A percentile compares a stretch with the other conserved stretches of the same genome.
phyloP scores from a whole-genome alignment of 805 yeast species.

The Lipomyces anomalus region DNA sequence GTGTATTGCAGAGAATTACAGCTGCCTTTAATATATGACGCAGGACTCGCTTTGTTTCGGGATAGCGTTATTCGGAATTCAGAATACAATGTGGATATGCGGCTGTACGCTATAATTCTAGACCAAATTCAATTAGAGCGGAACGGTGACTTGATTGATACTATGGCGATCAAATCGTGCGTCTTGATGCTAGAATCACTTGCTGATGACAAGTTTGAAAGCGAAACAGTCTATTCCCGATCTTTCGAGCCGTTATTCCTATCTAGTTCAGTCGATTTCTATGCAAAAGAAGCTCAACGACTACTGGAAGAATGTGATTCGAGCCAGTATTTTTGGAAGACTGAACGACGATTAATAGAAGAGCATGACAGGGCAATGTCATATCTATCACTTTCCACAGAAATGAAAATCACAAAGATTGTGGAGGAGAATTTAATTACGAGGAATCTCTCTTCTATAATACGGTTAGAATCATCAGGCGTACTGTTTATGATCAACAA shows the following conservation, averaged over 20 bases:
- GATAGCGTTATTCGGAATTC: constrained; percentile 51
- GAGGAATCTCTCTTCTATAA: constrained; percentile 50
- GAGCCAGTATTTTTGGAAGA: constrained; percentile 47
- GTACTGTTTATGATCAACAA: constrained; percentile 51
- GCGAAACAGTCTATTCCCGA: constrained; percentile 56
- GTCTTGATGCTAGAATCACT: constrained; percentile 69
- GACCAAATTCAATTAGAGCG: constrained; percentile 54
- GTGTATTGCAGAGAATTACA: constrained; percentile 70
- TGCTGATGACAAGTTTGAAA: constrained; percentile 37
- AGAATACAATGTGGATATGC: constrained; percentile 46
- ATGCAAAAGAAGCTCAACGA: constrained; percentile 43
- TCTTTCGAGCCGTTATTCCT: constrained; percentile 64
- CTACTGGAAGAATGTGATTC: constrained; percentile 44
- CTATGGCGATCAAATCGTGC: constrained; percentile 53
- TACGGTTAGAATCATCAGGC: constrained; percentile 51
- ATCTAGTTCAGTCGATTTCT: constrained; percentile 51
- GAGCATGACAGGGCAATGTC: constrained; percentile 55
- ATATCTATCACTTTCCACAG: constrained; percentile 50
- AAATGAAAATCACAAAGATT: constrained; percentile 48
- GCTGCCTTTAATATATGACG: constrained; percentile 60
- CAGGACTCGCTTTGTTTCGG: constrained; percentile 64
- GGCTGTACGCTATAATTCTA: constrained; percentile 46
- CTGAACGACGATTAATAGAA: constrained; percentile 49
- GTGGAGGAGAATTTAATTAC: constrained; percentile 57
- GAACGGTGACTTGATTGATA: constrained; percentile 51